phyloP scores from a whole-genome alignment of 257 asterid species.

The Solanum infundibuliforme region DNA sequence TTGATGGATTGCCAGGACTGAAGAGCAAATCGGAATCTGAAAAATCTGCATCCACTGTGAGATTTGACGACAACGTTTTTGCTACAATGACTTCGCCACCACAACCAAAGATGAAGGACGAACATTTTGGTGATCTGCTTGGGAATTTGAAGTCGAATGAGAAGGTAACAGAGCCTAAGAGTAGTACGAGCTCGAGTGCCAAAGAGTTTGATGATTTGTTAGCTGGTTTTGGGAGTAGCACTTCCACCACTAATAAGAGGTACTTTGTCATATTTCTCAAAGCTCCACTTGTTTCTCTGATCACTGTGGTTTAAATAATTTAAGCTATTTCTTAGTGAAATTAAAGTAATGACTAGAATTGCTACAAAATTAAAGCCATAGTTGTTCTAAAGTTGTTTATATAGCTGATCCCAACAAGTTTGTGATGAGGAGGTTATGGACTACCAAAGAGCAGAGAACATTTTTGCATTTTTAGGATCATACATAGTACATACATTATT shows the following conservation, averaged over 20 bases:
- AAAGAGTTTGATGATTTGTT: slow-evolving; percentile 67
- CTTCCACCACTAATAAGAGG: slow-evolving; percentile 52
- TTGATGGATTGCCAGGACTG: slow-evolving; percentile 85
- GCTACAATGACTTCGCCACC: slow-evolving; percentile 41
- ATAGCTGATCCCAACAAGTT: background rate
- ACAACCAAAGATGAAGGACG: slow-evolving; percentile 23
- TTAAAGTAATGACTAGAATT: background rate
- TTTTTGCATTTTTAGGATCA: background rate
- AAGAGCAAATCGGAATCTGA: slow-evolving; percentile 43
- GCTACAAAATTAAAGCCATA: background rate
- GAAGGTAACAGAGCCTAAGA: slow-evolving; percentile 25
- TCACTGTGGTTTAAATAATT: background rate
- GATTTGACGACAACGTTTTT: slow-evolving; percentile 60
- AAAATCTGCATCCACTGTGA: slow-evolving; percentile 21
- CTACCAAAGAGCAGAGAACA: background rate
- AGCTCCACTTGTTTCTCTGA: background rate
- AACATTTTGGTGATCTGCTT: slow-evolving; percentile 25
- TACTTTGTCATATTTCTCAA: slow-evolving; percentile 4
- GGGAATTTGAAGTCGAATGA: slow-evolving; percentile 47
- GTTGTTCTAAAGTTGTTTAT: background rate
- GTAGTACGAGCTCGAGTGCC: slow-evolving; percentile 34
- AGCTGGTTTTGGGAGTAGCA: slow-evolving; percentile 54
- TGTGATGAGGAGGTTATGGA: background rate
- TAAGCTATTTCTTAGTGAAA: background rate
- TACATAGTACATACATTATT: background rate